A percentile compares a stretch with the other conserved stretches of the same genome.
These are phyloP conservation scores for Serendipita sp. DNA, from an alignment of 768 basidiomycete species.

Conservation along the genomic window DNA sequence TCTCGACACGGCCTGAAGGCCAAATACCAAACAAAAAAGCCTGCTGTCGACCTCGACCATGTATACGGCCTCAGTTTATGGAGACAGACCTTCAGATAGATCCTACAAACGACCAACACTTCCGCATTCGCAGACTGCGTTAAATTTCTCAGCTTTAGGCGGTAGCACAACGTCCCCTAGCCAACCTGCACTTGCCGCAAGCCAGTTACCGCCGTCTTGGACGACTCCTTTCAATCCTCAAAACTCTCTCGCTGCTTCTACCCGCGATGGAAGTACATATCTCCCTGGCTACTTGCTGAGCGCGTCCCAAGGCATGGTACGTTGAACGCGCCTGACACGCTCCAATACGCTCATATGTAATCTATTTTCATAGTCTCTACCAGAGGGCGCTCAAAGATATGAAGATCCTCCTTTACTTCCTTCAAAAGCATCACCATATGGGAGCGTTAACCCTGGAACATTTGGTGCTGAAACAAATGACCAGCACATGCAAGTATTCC, in stretches of 20 bases:
- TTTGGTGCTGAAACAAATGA: slow-evolving; percentile 69
- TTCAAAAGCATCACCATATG: slow-evolving; percentile 59
- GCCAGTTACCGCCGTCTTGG: background rate
- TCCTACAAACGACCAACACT: background rate
- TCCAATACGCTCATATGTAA: background rate
- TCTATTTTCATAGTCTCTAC: slow-evolving; percentile 17
- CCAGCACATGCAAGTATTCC: slow-evolving; percentile 28
- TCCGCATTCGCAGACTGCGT: background rate
- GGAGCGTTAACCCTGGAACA: slow-evolving; percentile 42
- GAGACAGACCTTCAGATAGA: background rate
- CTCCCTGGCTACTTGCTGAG: slow-evolving; percentile 1
- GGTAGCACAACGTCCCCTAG: background rate
- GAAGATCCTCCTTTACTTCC: slow-evolving; percentile 62
- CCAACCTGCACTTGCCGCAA: background rate
- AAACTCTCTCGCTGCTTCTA: slow-evolving; percentile 5
- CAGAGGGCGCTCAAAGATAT: slow-evolving; percentile 41
- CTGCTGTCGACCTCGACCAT: background rate
- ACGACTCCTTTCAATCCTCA: background rate
- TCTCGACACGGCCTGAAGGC: too few species aligned
- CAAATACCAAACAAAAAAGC: background rate
- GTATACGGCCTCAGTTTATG: background rate
- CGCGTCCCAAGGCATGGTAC: slow-evolving; percentile 4
- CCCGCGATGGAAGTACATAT: background rate
- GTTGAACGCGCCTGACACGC: background rate
- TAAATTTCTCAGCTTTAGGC: background rate